Base-by-base conservation (phyloP, 2,329 filamentous ascomycete genomes). In the Clarireedia paspali region DNA sequence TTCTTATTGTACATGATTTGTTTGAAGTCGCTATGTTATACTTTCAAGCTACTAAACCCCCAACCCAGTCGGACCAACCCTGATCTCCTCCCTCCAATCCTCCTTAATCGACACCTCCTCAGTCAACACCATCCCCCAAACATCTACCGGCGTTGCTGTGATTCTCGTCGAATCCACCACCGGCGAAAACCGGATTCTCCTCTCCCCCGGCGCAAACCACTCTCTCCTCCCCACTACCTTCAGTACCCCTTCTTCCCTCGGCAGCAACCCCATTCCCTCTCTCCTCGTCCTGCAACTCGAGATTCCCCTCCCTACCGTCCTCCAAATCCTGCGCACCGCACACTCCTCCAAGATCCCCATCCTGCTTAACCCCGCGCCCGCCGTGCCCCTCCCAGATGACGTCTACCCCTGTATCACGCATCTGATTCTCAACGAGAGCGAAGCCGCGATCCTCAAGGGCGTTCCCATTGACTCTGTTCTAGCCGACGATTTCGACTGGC, bases 391-490 rank as follows among this genome's bases (percentile, higher is more conserved):
- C 3, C 90, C 89, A 1, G 75, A 75, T 0, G 77, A 81, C 27
- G 83, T 82, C 7, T 94, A 88, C 68, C 64, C 70, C 6, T 81
- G 80, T 1, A 78, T 96, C 34, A 83, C 84, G 44, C 89, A 95
- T 65, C 76, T 96, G 45, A 82, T 96, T 50, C 81, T 96, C 65
- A 96, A 97, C 67, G 91, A 96, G 75, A 94, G 87, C 1, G 91
- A 96, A 74, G 89, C 91, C 2, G 80, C 84, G 7, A 80, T 91
- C 50, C 78, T 95, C 54, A 84, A 82, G 0, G 82, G 80, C 1
- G 68, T 70, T 4, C 66, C 66, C 1, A 65, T 72, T 3, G 63
- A 68, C 12, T 71, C 67, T 1, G 65, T 76, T 6, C 77, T 80
- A 62, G 71, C 69, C 0, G 76, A 77, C 24, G 74, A 80, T 27